A percentile compares a stretch with the other conserved stretches of the same genome.
phyloP scores from a whole-genome alignment of 768 basidiomycete genomes.

The Tricholomella constricta region DNA sequence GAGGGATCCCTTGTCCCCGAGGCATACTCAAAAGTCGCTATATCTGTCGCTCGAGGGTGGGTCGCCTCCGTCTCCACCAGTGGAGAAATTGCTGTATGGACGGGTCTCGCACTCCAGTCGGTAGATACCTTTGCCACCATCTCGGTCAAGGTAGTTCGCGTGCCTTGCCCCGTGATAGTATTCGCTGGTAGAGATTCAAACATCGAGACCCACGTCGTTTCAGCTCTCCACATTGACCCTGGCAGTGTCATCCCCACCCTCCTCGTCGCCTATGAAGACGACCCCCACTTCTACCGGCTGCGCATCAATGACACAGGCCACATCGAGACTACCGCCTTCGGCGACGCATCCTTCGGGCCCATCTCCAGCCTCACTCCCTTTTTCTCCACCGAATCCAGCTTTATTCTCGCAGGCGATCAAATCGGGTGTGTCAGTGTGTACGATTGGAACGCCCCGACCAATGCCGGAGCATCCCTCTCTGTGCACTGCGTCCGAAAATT shows the following conservation, averaged over 20 bases:
- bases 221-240: conserved; percentile 30
- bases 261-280: conserved; percentile 52
- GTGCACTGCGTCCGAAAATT: conserved; percentile 47
- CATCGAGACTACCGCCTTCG: conserved; percentile 45
- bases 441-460: conserved; percentile 39
- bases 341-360: conserved; percentile 50
- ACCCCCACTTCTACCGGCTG: conserved; percentile 55
- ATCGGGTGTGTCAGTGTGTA: conserved; percentile 68
- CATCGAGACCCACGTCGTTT: conserved; percentile 9
- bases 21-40: conserved; percentile 51
- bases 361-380: conserved; percentile 54
- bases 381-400: conserved; percentile 45
- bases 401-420: conserved; percentile 65
- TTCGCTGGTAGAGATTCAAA: conserved; percentile 17
- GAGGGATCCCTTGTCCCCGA: conserved; percentile 41
- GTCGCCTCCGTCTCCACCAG: conserved; percentile 54
- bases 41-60: conserved; percentile 42
- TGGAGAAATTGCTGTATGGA: conserved; percentile 62
- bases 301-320: conserved; percentile 30
- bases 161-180: conserved; percentile 35
- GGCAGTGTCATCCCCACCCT: conserved; percentile 33
- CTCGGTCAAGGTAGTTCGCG: conserved; percentile 28
- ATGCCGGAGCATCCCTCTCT: conserved; percentile 11
- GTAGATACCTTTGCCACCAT: conserved; percentile 19
- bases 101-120: conserved; percentile 36